Base-by-base conservation (phyloP, 257 asterid genomes). In the Datura wrightii region DNA sequence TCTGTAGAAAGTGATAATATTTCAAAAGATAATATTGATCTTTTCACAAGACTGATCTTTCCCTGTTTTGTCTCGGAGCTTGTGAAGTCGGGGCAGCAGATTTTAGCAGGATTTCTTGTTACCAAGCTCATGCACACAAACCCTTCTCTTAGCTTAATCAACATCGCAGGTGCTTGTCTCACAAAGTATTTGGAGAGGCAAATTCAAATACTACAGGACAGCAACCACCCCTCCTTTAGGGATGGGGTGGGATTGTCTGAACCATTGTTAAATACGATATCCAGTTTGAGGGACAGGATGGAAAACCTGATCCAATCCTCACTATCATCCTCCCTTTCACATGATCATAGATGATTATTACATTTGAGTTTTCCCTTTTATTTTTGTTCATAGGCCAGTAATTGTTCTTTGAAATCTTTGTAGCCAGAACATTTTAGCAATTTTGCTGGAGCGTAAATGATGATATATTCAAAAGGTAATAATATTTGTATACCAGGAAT, bases 51-150 rank as follows among this genome's bases (percentile, higher is more conserved):
- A 72, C 76, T 94, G 79, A 78, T 94, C n/a, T 92, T 97, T 62
- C 99, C 98, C 1, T 92, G 93, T 79, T 95, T 91, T 53, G 70
- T 93, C 67, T 89, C 93, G 3, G 98, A 95, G 96, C 97, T 95
- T 24, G 97, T 97, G 93, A 92, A 89, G 84, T 91, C 93, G 6
- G 95, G 91, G 16, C 99, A 97, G 90, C 92, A 88, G 82, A 83
- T 95, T 80, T 89, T 97, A 34, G 99, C 98, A 1, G 98, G 98
- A 24, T 90, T 95, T 87, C 87, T 97, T 67, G 94, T 93, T 19
- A 90, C 96, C 9, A 93, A 80, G 87, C 89, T 93, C 80, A 85
- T 91, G 94, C 98, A 93, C 88, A 85, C 91, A 18, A 92, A 92
- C 62, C 90, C 92, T 84, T 93, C 93, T 0, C 89, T 94, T 60